Evolutionary conservation across 345 rosid genomes (phyloP), one percentile per base, ranked within the genome.

Genomic region (Citrus trifoliata): DNA sequence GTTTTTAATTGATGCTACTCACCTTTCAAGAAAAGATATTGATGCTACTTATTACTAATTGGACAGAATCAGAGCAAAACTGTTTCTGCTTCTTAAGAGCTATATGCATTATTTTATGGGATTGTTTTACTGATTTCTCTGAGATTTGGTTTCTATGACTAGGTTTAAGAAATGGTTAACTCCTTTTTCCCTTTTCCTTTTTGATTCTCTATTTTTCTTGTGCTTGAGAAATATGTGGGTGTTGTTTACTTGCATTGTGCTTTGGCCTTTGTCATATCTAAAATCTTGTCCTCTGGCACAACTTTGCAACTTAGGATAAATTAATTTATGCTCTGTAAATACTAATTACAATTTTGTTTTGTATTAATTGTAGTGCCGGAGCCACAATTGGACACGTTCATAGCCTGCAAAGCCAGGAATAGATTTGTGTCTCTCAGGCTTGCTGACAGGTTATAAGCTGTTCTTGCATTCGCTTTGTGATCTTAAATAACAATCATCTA

Each of bases 301-400:
- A 21, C 22, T 18, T 71, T 56, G 67, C 21, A 10, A 16, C 10
- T 4, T 12, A 27, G 4, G 9, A 60, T 25, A 37, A 12, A 42
- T 37, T 42, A 30, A 27, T 64, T 12, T 28, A 38, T 24, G 5
- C 24, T 24, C 1, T n/a, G 10, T 37, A 32, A 51, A 77, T 64
- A 38, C n/a, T 70, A 58, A 69, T 38, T 61, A 18, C 6, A 33
- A 19, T 12, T 55, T 22, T 25, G 6, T 22, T 22, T 74, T 19
- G 38, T 24, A 48, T 24, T 76, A 28, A 73, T 75, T 72, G 7
- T 82, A 92, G 96, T 92, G 58, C 90, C 92, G 10, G 87, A 83
- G 76, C 98, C 93, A 30, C 90, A 82, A 67, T 79, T 89, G 71
- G 97, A 88, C 77, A 84, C 93, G 1, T 93, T 93, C 74, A 89